Evolutionary conservation across 1,284 basidiomycete species (phyloP), one percentile per base, ranked within the genome.

Genomic region (Fistulinella cinereoalba): DNA sequence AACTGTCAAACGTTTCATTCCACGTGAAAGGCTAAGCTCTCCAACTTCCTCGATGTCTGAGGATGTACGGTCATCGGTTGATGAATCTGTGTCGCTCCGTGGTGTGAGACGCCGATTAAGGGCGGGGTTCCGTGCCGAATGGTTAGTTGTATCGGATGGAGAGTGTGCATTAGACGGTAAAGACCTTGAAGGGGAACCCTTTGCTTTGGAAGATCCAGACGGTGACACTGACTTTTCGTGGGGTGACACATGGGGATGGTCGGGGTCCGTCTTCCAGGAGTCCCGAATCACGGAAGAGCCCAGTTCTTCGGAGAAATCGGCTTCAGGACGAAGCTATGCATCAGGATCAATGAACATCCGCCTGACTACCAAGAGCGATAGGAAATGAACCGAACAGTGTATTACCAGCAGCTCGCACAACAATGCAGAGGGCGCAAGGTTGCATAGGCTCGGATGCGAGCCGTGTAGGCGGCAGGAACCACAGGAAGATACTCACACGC

Each of bases 211-310:
- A 37, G 55, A 56, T 34, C 54, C 53, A 19, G 53, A 46, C 0
- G 60, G 57, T n/a, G 57, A 54, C 2, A 51, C 38, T 25, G 53
- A 62, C 37, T 54, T 60, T 49, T 55, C 55, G 41, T 54, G 49
- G 33, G 58, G 47, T n/a, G 55, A 54, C 5, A 34, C 25, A n/a
- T 22, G 48, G 16, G 52, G 44, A 27, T 40, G 47, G 21, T 56
- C 51, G 46, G 52, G 41, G 40, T 74, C 69, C 23, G 59, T 63
- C 56, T 81, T 88, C 81, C 89, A 92, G 5, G 85, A 85, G 51
- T 82, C 88, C 28, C 85, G 80, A 41, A 82, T 54, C 6, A 90
- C 71, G 1, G 76, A 73, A 2, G 86, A 83, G 2, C 89, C 89
- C 37, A 92, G 72, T 49, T 85, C 79, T 23, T 73, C 66, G 25